A percentile compares a stretch with the other conserved stretches of the same genome.
These are phyloP conservation scores for Theileria sp. DNA, from an alignment of 169 alveolate species.

Conservation along the genomic window DNA sequence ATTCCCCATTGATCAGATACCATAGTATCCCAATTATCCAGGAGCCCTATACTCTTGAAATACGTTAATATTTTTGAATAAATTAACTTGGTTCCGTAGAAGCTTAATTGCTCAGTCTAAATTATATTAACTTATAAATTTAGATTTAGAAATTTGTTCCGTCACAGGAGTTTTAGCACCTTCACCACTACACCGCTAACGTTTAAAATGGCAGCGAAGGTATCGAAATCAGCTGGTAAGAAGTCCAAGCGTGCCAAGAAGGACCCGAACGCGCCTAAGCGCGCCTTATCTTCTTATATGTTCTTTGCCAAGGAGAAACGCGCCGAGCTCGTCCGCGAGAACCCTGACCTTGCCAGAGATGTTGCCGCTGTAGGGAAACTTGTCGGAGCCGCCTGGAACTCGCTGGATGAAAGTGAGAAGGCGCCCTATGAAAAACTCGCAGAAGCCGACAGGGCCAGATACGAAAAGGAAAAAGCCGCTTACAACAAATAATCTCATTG, in stretches of 20 bases:
- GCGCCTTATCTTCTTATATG: conserved; percentile 87
- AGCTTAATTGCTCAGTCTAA: neutral
- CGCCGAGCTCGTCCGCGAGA: conserved; percentile 75
- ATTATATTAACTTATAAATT: conserved; percentile 5
- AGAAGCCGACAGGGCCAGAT: conserved; percentile 83
- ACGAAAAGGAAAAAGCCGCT: conserved; percentile 83
- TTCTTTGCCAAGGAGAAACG: conserved; percentile 87
- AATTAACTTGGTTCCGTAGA: neutral
- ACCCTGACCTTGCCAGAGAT: conserved; percentile 83
- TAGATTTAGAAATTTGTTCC: conserved; percentile 1
- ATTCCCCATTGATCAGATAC: conserved; percentile 13
- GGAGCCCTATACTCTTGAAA: conserved; percentile 7
- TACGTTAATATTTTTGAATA: neutral
- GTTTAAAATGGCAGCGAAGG: conserved; percentile 67
- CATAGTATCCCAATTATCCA: conserved; percentile 17
- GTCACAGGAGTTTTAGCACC: conserved; percentile 5
- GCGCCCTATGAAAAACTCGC: conserved; percentile 87
- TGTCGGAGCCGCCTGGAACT: conserved; percentile 89
- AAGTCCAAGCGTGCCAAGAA: conserved; percentile 69
- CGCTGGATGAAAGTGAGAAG: conserved; percentile 79
- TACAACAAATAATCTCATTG: conserved; percentile 51
- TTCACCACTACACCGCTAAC: conserved; percentile 3
- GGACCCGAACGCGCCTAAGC: conserved; percentile 87
- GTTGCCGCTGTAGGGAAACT: conserved; percentile 87
- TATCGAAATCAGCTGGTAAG: conserved; percentile 51